Percentiles rank a stretch among this genome's conserved stretches.
Evolutionary conservation across 805 yeast species (phyloP).

Genomic region (Yarrowia divulgata): DNA sequence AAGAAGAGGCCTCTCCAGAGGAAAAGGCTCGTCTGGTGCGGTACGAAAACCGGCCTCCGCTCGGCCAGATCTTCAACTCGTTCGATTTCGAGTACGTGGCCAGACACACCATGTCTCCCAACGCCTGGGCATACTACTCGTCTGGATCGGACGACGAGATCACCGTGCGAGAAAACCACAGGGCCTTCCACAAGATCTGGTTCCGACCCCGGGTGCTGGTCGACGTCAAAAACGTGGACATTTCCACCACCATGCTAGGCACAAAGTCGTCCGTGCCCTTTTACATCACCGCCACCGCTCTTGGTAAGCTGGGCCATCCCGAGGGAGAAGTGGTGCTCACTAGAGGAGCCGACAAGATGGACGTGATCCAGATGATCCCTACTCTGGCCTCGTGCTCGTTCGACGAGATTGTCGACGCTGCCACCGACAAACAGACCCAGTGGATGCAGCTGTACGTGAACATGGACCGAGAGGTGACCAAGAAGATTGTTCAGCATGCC

Average conservation of each 20-base stretch:
- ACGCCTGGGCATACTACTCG: slow-evolving; percentile 93
- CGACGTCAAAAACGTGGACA: slow-evolving; percentile 77
- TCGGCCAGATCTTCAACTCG: slow-evolving; percentile 73
- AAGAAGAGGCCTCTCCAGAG: slow-evolving; percentile 52
- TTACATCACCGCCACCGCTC: slow-evolving; percentile 89
- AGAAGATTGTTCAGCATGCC: slow-evolving; percentile 69
- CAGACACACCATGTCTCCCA: slow-evolving; percentile 71
- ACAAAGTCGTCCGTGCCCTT: slow-evolving; percentile 73
- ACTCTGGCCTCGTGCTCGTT: slow-evolving; percentile 88
- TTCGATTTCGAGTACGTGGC: slow-evolving; percentile 91
- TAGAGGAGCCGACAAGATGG: slow-evolving; percentile 76
- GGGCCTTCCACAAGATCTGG: slow-evolving; percentile 85
- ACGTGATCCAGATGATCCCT: slow-evolving; percentile 87
- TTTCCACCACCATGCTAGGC: slow-evolving; percentile 80
- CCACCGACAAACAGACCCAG: slow-evolving; percentile 70
- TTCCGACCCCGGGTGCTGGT: slow-evolving; percentile 85
- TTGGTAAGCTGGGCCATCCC: slow-evolving; percentile 89
- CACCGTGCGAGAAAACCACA: slow-evolving; percentile 86
- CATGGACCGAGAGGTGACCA: slow-evolving; percentile 70
- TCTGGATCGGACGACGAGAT: slow-evolving; percentile 94
- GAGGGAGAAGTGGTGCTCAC: slow-evolving; percentile 92
- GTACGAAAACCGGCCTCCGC: slow-evolving; percentile 66
- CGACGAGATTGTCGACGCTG: slow-evolving; percentile 81
- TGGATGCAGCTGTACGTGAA: slow-evolving; percentile 92
- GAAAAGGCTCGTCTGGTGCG: slow-evolving; percentile 56